Evolutionary conservation across 169 alveolate species (phyloP).

Genomic region (Plasmodium yoelii): DNA sequence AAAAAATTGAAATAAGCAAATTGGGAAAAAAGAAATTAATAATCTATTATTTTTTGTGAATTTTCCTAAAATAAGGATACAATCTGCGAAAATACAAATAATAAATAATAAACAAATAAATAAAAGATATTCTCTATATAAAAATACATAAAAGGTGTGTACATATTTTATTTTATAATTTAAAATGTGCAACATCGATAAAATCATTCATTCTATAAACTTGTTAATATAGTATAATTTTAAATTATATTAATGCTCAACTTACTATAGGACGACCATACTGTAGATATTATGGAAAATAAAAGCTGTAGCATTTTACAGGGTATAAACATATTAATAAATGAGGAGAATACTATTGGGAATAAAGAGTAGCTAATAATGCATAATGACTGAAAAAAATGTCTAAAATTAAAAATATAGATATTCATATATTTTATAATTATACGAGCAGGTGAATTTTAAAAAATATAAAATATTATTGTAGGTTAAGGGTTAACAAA

Average conservation of each 20-base stretch:
- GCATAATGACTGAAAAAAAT: slow-evolving; percentile 61
- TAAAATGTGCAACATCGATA: neutral
- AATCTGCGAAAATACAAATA: slow-evolving; percentile 24
- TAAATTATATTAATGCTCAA: too few species aligned
- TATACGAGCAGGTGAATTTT: too few species aligned
- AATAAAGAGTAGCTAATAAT: slow-evolving; percentile 52
- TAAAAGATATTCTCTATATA: neutral
- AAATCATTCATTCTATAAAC: too few species aligned
- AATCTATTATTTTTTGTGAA: slow-evolving; percentile 52
- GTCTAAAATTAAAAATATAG: slow-evolving; percentile 30
- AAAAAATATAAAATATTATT: too few species aligned
- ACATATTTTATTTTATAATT: neutral
- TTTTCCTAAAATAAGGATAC: slow-evolving; percentile 55
- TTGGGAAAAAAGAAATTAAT: slow-evolving; percentile 54
- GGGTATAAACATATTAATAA: slow-evolving; percentile 38
- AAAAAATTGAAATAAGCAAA: slow-evolving; percentile 60
- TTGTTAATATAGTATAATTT: too few species aligned
- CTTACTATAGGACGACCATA: slow-evolving; percentile 70
- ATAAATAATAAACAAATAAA: slow-evolving; percentile 9
- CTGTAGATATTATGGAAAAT: slow-evolving; percentile 31
- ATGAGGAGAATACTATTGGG: slow-evolving; percentile 44
- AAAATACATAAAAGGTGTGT: neutral
- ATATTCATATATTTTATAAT: neutral
- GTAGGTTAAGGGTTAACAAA: too few species aligned
- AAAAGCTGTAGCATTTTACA: slow-evolving; percentile 25